phyloP scores from a whole-genome alignment of 306 rosid species.

The Lotus japonicus region DNA sequence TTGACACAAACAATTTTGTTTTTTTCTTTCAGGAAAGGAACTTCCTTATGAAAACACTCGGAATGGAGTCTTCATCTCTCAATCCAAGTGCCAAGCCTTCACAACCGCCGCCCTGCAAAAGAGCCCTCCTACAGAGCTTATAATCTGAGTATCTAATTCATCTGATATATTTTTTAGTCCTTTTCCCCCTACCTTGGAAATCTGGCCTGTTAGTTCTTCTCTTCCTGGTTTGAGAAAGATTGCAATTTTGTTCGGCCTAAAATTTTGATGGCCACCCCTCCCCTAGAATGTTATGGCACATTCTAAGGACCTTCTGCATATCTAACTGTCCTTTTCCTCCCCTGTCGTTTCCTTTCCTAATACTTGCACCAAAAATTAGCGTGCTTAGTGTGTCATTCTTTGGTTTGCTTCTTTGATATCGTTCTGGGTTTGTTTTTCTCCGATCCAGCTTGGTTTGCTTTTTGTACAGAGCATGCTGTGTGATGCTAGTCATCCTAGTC shows the following conservation, averaged over 20 bases:
- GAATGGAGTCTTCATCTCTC: constrained; percentile 78
- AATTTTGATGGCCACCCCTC: constrained; percentile 62
- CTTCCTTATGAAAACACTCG: constrained; percentile 93
- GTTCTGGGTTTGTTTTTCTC: constrained; percentile 54
- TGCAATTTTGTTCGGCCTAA: constrained; percentile 69
- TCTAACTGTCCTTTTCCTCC: constrained; percentile 47
- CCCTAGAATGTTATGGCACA: constrained; percentile 65
- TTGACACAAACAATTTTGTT: background rate
- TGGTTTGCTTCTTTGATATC: constrained; percentile 45
- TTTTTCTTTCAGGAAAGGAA: constrained; percentile 75
- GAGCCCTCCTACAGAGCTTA: constrained; percentile 87
- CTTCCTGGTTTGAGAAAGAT: constrained; percentile 41
- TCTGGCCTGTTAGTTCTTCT: constrained; percentile 28
- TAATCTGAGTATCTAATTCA: constrained; percentile 34
- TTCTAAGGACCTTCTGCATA: constrained; percentile 50
- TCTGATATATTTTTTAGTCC: constrained; percentile 27
- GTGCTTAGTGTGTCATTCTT: constrained; percentile 77
- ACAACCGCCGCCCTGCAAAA: constrained; percentile 90
- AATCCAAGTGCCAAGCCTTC: constrained; percentile 45
- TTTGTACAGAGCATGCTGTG: constrained; percentile 65
- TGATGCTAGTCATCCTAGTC: constrained; percentile 51
- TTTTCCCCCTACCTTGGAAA: constrained; percentile 14
- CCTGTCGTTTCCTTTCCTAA: constrained; percentile 19
- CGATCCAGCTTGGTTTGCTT: constrained; percentile 52
- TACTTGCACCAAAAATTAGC: constrained; percentile 33